Evolutionary conservation across 192 early-diverging fungal genomes (phyloP).

Genomic region (Allomyces javanicus): DNA sequence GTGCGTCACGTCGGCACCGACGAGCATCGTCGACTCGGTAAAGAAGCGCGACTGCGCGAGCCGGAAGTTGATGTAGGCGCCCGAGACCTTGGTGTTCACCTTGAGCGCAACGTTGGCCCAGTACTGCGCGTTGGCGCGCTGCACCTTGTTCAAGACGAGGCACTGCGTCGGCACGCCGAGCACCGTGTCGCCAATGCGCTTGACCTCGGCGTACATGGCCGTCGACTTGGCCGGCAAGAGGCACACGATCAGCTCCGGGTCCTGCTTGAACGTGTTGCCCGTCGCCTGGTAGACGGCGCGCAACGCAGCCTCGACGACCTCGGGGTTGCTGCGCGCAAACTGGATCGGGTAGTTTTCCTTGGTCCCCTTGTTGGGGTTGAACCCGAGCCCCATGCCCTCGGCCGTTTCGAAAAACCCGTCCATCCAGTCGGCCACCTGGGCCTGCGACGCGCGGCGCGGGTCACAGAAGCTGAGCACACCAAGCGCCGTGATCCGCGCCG

Average conservation of each 20-base stretch:
- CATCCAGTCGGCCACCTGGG: constrained; percentile 48
- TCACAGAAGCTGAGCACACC: constrained; percentile 55
- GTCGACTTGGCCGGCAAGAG: constrained; percentile 62
- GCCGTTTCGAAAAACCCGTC: constrained; percentile 50
- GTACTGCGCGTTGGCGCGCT: constrained; percentile 63
- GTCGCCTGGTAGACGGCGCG: constrained; percentile 49
- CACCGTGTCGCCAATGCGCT: constrained; percentile 71
- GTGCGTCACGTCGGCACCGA: constrained; percentile 85
- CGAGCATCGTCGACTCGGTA: constrained; percentile 46
- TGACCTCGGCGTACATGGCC: constrained; percentile 66
- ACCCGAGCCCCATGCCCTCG: constrained; percentile 47
- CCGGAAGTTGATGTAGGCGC: constrained; percentile 54
- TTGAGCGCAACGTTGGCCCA: constrained; percentile 89
- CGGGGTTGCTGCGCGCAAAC: constrained; percentile 25
- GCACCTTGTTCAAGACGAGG: constrained; percentile 62
- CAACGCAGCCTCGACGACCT: constrained; percentile 48
- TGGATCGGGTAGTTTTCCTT: constrained; percentile 20
- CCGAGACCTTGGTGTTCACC: constrained; percentile 84
- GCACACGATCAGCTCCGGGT: constrained; percentile 68
- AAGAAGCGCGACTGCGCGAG: constrained; percentile 48
- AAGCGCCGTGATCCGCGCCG: constrained; percentile 59
- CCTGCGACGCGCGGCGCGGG: constrained; percentile 23
- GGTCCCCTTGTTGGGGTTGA: constrained; percentile 18
- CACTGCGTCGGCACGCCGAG: constrained; percentile 82
- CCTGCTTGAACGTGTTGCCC: constrained; percentile 29